These are phyloP conservation scores for Chytriomyces hyalinus DNA, from an alignment of 192 early-diverging fungal genomes.

Conservation along the genomic window DNA sequence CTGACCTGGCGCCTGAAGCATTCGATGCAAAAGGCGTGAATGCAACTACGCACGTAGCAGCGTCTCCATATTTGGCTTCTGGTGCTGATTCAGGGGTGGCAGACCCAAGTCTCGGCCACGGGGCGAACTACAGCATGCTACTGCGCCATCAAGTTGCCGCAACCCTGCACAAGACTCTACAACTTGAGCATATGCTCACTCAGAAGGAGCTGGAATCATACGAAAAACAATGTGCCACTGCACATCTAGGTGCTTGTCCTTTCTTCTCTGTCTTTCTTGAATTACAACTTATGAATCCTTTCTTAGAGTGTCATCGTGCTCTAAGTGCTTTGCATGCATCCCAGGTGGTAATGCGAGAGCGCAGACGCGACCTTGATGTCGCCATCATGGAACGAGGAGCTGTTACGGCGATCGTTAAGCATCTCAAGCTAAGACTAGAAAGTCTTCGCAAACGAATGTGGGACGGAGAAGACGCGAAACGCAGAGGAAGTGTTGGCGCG, in stretches of 20 bases:
- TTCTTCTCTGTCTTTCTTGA: no score
- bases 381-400: constrained; percentile 30
- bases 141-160: constrained; percentile 34
- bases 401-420: constrained; percentile 17
- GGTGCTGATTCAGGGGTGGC: no score
- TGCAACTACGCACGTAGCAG: no score
- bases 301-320: constrained; percentile 16
- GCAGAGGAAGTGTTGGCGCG: background rate
- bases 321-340: constrained; percentile 25
- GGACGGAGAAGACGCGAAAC: constrained; percentile 26
- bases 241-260: background rate
- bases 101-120: no score
- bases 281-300: no score
- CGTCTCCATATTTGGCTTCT: no score
- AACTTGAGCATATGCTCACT: constrained; percentile 34
- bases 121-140: background rate
- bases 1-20: no score
- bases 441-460: constrained; percentile 27
- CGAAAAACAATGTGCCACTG: constrained; percentile 24
- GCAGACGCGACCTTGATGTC: constrained; percentile 26
- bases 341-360: constrained; percentile 20
- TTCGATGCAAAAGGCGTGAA: no score
- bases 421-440: constrained; percentile 21
- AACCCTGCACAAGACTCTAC: constrained; percentile 40
- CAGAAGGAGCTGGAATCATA: constrained; percentile 29